Base-by-base conservation (phyloP, 495 filamentous ascomycete genomes). In the Thermothielavioides terrestris region DNA sequence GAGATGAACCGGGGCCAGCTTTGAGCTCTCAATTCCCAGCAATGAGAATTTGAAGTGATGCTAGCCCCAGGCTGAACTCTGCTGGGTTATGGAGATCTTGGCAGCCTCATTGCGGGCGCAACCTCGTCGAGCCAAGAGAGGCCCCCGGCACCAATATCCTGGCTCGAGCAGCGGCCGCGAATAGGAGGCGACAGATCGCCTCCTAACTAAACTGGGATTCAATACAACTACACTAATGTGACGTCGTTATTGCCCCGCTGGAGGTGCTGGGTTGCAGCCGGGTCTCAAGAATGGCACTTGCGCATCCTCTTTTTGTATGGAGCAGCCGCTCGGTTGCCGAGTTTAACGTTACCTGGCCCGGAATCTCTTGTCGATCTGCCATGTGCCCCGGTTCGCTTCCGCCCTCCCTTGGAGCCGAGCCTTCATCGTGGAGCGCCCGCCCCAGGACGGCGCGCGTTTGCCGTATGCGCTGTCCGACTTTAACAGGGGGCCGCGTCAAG, bases 281-380 rank as follows among this genome's bases (percentile, higher is more conserved):
- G 18, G 21, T 9, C 37, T n/a, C 9, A 21, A 27, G n/a, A 42
- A 49, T 42, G 47, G 47, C 38, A 34, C 21, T 14, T 22, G 37
- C 35, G 28, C 28, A 35, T 42, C 38, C 27, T 49, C 38, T 26
- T 34, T 26, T 27, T 11, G n/a, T n/a, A n/a, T 40, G 25, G 26
- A 32, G 15, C 26, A 4, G 17, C 26, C 28, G 4, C 28, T 10
- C 6, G 11, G 23, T 35, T 21, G 35, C 25, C 30, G 34, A 10
- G 14, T 6, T 37, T 18, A 3, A 34, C 31, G 27, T 9, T 17
- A 25, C 43, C 36, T 28, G 44, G 21, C 35, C n/a, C 47, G n/a
- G n/a, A n/a, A n/a, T n/a, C 38, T 48, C 15, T 22, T 27, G 27
- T 27, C 49, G 30, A 50, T 43, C 48, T 27, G 43, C 30, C 34